These are phyloP conservation scores for Rhododendron henanense DNA, from an alignment of 148 eudicot genomes.

Conservation along the genomic window DNA sequence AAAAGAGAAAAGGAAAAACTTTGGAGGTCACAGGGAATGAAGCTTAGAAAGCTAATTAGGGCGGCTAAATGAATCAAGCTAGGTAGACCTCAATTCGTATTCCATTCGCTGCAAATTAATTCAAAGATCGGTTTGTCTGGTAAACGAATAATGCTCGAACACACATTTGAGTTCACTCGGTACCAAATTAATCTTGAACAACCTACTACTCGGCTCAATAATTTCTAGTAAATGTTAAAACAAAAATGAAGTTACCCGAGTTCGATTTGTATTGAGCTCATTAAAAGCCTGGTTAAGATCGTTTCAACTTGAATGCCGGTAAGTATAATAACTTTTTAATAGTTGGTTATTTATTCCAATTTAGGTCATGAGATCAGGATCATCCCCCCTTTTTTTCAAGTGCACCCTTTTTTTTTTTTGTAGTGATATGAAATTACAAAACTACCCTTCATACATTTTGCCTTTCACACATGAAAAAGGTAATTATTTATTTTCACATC, in stretches of 20 bases:
- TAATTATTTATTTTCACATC: too few relatives aligned
- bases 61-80: neutral
- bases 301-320: too few relatives aligned
- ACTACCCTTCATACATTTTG: too few relatives aligned
- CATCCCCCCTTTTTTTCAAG: too few relatives aligned
- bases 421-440: too few relatives aligned
- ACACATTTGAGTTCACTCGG: neutral
- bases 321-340: too few relatives aligned
- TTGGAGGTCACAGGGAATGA: neutral
- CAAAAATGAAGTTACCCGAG: too few relatives aligned
- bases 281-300: too few relatives aligned
- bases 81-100: neutral
- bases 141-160: neutral
- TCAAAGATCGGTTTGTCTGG: neutral
- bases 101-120: neutral
- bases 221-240: too few relatives aligned
- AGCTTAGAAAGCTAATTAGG: neutral
- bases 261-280: too few relatives aligned
- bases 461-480: too few relatives aligned
- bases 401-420: too few relatives aligned
- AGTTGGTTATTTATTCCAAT: neutral
- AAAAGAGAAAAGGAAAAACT: neutral
- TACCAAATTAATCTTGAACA: neutral
- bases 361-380: neutral
- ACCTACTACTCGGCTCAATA: neutral